Evolutionary conservation across 2,329 filamentous ascomycete species (phyloP).

Genomic region (Diaporthe sp.): DNA sequence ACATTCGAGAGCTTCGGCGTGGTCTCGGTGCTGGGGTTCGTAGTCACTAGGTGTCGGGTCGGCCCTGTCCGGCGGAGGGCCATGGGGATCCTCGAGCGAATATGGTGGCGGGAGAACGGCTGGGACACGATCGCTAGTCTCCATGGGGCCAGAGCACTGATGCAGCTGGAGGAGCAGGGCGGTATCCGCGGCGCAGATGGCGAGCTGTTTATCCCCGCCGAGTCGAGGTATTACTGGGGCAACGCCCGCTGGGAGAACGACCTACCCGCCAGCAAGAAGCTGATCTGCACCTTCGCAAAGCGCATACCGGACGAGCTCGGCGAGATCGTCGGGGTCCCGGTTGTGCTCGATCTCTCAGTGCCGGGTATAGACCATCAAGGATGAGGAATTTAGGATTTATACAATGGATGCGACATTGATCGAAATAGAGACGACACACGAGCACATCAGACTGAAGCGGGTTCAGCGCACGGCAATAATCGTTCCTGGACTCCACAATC

Average conservation of each 20-base stretch:
- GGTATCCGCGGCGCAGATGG: background rate
- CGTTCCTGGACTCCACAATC: background rate
- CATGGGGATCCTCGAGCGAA: background rate
- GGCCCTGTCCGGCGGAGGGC: background rate
- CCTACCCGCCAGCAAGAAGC: slow-evolving; percentile 5
- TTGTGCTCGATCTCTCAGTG: background rate
- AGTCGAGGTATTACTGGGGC: slow-evolving; percentile 21
- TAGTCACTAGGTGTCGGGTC: slow-evolving; percentile 3
- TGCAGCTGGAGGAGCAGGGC: slow-evolving; percentile 19
- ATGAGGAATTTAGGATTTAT: background rate
- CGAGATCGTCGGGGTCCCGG: slow-evolving; percentile 21
- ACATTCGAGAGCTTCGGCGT: slow-evolving; percentile 26
- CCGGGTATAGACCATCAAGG: too few relatives aligned
- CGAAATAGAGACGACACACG: background rate
- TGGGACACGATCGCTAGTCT: background rate
- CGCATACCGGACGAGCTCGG: slow-evolving; percentile 19
- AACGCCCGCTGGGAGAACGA: slow-evolving; percentile 19
- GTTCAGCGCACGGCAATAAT: background rate
- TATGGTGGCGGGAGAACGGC: slow-evolving; percentile 25
- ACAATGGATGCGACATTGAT: background rate
- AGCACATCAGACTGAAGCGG: background rate
- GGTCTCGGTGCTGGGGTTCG: slow-evolving; percentile 14
- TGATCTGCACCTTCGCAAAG: slow-evolving; percentile 17
- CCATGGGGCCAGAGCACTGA: slow-evolving; percentile 1
- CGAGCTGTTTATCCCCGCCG: slow-evolving; percentile 6